phyloP scores from a whole-genome alignment of 345 rosid species.

The Eucalyptus sp. region DNA sequence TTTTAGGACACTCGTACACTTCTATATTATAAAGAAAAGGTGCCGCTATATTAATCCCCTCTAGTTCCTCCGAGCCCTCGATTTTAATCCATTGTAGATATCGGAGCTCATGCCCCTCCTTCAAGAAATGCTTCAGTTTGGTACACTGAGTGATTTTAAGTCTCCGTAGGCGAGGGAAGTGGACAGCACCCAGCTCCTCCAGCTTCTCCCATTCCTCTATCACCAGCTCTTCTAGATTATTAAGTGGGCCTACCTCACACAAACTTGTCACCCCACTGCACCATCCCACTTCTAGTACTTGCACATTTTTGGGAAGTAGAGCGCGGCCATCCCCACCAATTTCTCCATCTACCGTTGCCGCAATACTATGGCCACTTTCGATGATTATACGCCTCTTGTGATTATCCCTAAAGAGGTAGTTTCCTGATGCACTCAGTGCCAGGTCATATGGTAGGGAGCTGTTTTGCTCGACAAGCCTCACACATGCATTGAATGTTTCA shows the following conservation, averaged over 20 bases:
- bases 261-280: background rate
- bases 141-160: accelerated
- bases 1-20: too few relatives aligned
- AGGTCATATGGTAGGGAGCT: accelerated
- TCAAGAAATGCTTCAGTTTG: too few relatives aligned
- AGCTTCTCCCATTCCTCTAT: background rate
- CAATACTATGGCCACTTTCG: background rate
- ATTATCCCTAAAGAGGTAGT: accelerated
- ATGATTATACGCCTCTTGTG: background rate
- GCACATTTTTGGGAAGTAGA: background rate
- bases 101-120: too few relatives aligned
- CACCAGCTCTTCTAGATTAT: background rate
- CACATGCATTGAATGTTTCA: background rate
- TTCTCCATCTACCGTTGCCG: background rate
- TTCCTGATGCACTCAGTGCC: accelerated
- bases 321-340: background rate
- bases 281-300: accelerated
- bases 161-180: too few relatives aligned
- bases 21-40: too few relatives aligned
- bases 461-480: accelerated
- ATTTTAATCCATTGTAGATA: too few relatives aligned
- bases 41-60: too few relatives aligned
- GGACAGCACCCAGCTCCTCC: background rate
- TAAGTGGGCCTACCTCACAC: background rate
- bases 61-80: too few relatives aligned